Percentiles rank a stretch among this genome's conserved stretches.
Conservation (phyloP, 2,329 filamentous ascomycete genomes). For the Orbilia brochopaga region DNA sequence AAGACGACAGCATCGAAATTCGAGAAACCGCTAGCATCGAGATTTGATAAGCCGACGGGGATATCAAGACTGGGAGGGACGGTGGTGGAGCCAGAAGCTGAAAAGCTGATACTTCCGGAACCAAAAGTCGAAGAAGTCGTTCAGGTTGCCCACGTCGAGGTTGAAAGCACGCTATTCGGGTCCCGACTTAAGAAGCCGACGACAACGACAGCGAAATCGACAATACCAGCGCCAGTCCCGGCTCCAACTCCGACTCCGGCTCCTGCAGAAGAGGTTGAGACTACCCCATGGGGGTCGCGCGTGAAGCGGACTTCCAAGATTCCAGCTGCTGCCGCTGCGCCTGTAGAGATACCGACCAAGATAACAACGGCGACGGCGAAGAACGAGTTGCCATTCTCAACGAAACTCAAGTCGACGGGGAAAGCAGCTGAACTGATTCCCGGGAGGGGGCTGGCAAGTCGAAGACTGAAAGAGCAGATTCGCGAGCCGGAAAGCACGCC, state of each 20-base stretch:
- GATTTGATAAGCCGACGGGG: no score
- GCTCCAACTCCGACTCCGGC: slow-evolving; percentile 17
- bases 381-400: slow-evolving; percentile 38
- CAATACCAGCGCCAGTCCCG: no score
- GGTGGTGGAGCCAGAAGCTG: slow-evolving; percentile 3
- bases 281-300: slow-evolving; percentile 30
- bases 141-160: neutral
- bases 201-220: no score
- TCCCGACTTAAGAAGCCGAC: slow-evolving; percentile 7
- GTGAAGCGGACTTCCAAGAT: slow-evolving; percentile 29
- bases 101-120: slow-evolving; percentile 9
- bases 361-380: slow-evolving; percentile 5
- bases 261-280: slow-evolving; percentile 23
- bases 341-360: slow-evolving; percentile 28
- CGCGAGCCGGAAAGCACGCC: slow-evolving; percentile 19
- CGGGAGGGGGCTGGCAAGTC: slow-evolving; percentile 11
- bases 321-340: slow-evolving; percentile 15
- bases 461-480: slow-evolving; percentile 25
- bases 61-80: no score
- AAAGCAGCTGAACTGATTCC: slow-evolving; percentile 45
- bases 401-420: slow-evolving; percentile 42
- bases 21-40: no score
- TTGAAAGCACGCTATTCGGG: slow-evolving; percentile 6
- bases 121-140: slow-evolving; percentile 8
- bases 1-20: no score